phyloP scores from a whole-genome alignment of 768 basidiomycete genomes.

The Tephrocybe sp. region DNA sequence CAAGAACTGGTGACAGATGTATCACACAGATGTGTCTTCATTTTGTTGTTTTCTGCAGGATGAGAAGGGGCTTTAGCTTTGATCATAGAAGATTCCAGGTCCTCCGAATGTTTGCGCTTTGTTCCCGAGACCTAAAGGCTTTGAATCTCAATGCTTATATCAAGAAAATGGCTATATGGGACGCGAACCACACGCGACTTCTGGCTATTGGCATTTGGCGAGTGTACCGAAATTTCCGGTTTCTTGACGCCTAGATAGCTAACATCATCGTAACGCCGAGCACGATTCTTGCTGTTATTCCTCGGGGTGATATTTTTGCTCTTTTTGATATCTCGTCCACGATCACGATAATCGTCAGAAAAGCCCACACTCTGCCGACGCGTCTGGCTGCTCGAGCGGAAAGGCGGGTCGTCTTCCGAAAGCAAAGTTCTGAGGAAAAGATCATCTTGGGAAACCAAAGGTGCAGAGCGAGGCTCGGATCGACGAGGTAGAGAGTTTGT shows the following conservation, averaged over 20 bases:
- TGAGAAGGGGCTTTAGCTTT: background rate
- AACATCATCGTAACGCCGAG: slow-evolving; percentile 10
- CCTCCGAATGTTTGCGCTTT: slow-evolving; percentile 7
- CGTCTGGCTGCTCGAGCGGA: background rate
- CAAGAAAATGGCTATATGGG: background rate
- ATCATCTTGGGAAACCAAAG: slow-evolving; percentile 43
- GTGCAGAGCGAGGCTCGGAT: slow-evolving; percentile 27
- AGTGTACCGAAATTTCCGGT: background rate
- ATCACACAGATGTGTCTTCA: background rate
- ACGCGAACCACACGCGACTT: slow-evolving; percentile 8
- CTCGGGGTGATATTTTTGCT: slow-evolving; percentile 1
- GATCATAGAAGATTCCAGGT: background rate
- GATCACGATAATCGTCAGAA: slow-evolving; percentile 9
- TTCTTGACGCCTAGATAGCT: slow-evolving; percentile 13
- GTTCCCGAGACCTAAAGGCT: slow-evolving; percentile 10
- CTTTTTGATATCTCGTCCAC: slow-evolving; percentile 12
- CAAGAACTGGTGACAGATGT: background rate
- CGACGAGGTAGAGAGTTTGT: slow-evolving; percentile 6
- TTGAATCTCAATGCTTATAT: background rate
- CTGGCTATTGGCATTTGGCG: background rate
- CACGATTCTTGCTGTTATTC: slow-evolving; percentile 9
- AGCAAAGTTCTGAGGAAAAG: slow-evolving; percentile 35
- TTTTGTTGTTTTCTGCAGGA: background rate
- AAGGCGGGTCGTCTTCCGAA: slow-evolving; percentile 20
- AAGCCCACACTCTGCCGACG: slow-evolving; percentile 5